Evolutionary conservation across 257 asterid species (phyloP).

Genomic region (Solanum ossicruentum): DNA sequence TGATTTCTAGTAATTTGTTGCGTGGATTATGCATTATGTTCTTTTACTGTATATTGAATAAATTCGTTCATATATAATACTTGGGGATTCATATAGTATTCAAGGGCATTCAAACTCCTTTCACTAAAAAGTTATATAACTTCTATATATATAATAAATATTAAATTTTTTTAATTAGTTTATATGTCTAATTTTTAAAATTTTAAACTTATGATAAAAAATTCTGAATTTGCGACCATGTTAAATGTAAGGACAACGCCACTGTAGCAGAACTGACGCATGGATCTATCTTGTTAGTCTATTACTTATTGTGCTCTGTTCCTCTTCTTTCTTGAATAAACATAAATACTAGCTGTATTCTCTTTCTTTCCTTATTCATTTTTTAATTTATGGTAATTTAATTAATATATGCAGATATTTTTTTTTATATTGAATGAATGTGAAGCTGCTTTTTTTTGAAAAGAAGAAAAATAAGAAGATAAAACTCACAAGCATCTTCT

Average conservation of each 20-base stretch:
- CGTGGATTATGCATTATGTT: not conserved
- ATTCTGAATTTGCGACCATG: too few species aligned
- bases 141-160: too few species aligned
- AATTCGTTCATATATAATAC: too few species aligned
- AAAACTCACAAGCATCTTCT: conserved; percentile 10
- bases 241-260: not conserved
- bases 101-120: too few species aligned
- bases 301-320: not conserved
- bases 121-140: too few species aligned
- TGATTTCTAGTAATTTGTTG: not conserved
- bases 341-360: not conserved
- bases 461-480: not conserved
- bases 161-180: too few species aligned
- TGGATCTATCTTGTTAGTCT: not conserved
- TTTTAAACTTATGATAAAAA: too few species aligned
- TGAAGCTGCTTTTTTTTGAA: not conserved
- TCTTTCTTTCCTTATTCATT: not conserved
- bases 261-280: conserved; percentile 6
- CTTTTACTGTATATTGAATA: too few species aligned
- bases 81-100: too few species aligned
- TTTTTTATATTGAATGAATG: not conserved
- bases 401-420: not conserved
- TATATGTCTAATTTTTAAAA: too few species aligned
- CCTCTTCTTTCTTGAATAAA: not conserved
- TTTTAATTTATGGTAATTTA: not conserved